These are phyloP conservation scores for Friedmanniomyces simplex DNA, from an alignment of 495 filamentous ascomycete species.

Conservation along the genomic window DNA sequence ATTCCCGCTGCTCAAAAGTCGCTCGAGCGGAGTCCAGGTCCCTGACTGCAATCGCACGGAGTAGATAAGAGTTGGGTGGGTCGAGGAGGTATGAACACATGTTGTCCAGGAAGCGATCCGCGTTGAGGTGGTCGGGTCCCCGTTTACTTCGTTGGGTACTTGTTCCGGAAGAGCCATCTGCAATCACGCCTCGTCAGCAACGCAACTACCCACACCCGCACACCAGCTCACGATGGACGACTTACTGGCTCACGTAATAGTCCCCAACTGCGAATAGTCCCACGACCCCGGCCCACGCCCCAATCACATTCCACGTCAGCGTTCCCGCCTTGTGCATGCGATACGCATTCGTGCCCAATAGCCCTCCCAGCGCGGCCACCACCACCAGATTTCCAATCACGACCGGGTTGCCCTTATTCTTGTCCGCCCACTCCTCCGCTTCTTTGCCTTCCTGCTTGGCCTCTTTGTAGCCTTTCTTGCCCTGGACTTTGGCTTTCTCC, in stretches of 20 bases:
- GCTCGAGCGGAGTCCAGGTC: no score
- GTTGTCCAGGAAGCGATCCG: neutral
- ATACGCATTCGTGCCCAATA: constrained; percentile 61
- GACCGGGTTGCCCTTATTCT: constrained; percentile 56
- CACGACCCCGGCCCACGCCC: constrained; percentile 54
- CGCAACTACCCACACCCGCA: neutral
- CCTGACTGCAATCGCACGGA: no score
- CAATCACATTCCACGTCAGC: constrained; percentile 60
- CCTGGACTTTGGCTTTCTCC: constrained; percentile 6
- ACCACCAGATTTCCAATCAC: constrained; percentile 55
- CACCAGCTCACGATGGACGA: neutral
- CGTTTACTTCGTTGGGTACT: constrained; percentile 31
- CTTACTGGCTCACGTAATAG: constrained; percentile 66
- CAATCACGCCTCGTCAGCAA: constrained; percentile 10
- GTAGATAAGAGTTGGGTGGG: neutral
- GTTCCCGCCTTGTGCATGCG: constrained; percentile 58
- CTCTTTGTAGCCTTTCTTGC: constrained; percentile 1
- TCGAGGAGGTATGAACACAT: neutral
- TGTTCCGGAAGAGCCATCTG: constrained; percentile 31
- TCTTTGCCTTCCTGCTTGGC: constrained; percentile 32
- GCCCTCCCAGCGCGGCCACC: constrained; percentile 44
- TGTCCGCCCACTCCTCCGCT: constrained; percentile 29
- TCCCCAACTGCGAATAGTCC: constrained; percentile 58
- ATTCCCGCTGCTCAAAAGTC: no score
- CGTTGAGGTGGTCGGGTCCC: neutral